A percentile compares a stretch with the other conserved stretches of the same genome.
Conservation (phyloP, 768 basidiomycete genomes). For the Suillus americanus region DNA sequence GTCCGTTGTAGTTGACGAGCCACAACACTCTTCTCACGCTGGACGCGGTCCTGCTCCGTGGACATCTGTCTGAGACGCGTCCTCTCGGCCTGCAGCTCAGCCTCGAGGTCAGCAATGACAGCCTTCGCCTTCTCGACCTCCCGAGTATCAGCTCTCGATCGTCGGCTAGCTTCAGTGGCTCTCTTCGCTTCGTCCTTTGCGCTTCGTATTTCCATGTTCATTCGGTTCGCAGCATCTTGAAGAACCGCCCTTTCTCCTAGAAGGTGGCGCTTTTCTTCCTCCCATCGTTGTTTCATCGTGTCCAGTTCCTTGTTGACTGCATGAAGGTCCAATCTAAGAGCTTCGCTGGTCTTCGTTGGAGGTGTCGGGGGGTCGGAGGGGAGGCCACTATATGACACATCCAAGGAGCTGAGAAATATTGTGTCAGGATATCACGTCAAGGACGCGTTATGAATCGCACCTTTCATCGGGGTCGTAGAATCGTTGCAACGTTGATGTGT, state of each 20-base stretch:
- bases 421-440: slow-evolving; percentile 8
- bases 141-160: slow-evolving; percentile 53
- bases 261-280: slow-evolving; percentile 60
- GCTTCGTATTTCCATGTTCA: slow-evolving; percentile 59
- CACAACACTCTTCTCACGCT: slow-evolving; percentile 66
- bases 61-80: slow-evolving; percentile 60
- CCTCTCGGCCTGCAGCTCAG: slow-evolving; percentile 70
- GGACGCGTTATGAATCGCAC: slow-evolving; percentile 33
- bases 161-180: slow-evolving; percentile 50
- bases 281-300: slow-evolving; percentile 68
- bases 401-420: slow-evolving; percentile 44
- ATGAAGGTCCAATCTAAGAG: slow-evolving; percentile 56
- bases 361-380: slow-evolving; percentile 65
- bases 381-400: slow-evolving; percentile 47
- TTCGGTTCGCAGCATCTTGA: slow-evolving; percentile 65
- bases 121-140: slow-evolving; percentile 69
- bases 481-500: slow-evolving; percentile 43
- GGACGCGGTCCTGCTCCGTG: slow-evolving; percentile 59
- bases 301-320: slow-evolving; percentile 64
- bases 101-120: slow-evolving; percentile 68
- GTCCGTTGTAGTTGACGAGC: slow-evolving; percentile 65
- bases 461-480: slow-evolving; percentile 57
- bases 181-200: slow-evolving; percentile 59
- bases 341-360: slow-evolving; percentile 66
- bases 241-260: slow-evolving; percentile 72